These are phyloP conservation scores for Xylaria sp. DNA, from an alignment of 2,329 filamentous ascomycete genomes.

Conservation along the genomic window DNA sequence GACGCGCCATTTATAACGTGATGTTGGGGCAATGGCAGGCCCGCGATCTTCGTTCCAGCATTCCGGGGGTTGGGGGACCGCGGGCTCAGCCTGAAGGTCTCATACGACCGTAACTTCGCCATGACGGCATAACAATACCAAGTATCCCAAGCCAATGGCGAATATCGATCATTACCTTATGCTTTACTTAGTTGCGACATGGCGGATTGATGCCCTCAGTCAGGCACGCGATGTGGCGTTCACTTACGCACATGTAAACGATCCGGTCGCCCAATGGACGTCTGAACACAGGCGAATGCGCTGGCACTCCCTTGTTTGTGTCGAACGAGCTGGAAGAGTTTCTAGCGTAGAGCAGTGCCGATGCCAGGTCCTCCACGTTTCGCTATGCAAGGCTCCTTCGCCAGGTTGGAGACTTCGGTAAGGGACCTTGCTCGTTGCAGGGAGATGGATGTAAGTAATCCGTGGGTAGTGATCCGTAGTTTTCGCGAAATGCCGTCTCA, in stretches of 20 bases:
- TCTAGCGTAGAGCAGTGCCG: background rate
- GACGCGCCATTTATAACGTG: background rate
- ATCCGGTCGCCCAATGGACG: background rate
- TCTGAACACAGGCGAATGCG: background rate
- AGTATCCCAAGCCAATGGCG: background rate
- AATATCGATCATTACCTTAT: background rate
- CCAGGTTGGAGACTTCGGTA: constrained; percentile 1
- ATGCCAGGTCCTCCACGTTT: background rate
- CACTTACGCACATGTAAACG: constrained; percentile 6
- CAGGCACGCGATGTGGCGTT: constrained; percentile 5
- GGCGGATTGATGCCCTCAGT: background rate
- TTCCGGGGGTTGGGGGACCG: background rate
- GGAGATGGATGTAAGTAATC: background rate
- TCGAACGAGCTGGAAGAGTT: background rate
- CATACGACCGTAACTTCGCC: constrained; percentile 6
- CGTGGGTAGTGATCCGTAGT: background rate
- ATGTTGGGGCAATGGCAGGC: constrained; percentile 1
- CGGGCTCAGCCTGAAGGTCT: constrained; percentile 3
- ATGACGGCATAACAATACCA: constrained; percentile 2
- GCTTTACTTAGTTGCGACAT: background rate
- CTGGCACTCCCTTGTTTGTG: constrained; percentile 6
- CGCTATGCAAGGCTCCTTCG: background rate
- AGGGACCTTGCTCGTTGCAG: background rate
- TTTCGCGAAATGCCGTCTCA: too few species aligned
- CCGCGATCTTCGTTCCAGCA: background rate